phyloP scores from a whole-genome alignment of 345 rosid species.

The Populus nigra region DNA sequence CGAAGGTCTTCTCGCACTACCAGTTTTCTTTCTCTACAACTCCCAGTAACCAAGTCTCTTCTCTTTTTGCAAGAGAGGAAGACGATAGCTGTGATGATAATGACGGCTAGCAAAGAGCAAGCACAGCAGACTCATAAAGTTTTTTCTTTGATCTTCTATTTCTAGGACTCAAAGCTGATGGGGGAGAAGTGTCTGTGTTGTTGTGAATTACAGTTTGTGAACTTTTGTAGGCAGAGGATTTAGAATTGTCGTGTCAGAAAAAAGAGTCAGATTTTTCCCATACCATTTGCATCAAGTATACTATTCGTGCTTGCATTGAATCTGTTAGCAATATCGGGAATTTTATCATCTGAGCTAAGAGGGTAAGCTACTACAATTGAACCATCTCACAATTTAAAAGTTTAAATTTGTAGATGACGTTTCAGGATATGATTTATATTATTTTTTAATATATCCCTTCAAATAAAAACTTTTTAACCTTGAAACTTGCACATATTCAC shows the following conservation, averaged over 20 bases:
- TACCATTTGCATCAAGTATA: conserved; percentile 39
- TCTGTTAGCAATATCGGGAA: conserved; percentile 32
- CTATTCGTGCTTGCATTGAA: conserved; percentile 31
- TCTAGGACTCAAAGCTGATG: conserved; percentile 15
- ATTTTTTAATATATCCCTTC: too few relatives aligned
- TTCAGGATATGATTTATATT: too few relatives aligned
- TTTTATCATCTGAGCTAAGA: conserved; percentile 27
- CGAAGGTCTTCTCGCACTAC: conserved; percentile 28
- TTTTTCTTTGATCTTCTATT: conserved; percentile 21
- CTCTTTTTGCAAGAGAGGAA: conserved; percentile 22
- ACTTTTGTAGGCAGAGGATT: conserved; percentile 36
- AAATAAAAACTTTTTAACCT: too few relatives aligned
- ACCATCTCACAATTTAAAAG: too few relatives aligned
- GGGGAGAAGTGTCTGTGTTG: conserved; percentile 7
- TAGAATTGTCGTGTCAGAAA: conserved; percentile 48
- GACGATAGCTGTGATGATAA: conserved; percentile 14
- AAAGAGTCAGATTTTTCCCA: conserved; percentile 19
- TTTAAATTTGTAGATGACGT: too few relatives aligned
- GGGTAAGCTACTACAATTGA: conserved; percentile 12
- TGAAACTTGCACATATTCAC: too few relatives aligned
- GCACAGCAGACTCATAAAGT: conserved; percentile 21
- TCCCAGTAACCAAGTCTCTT: conserved; percentile 2
- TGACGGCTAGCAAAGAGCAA: conserved; percentile 31
- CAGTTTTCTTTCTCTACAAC: conserved; percentile 3
- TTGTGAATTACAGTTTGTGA: conserved; percentile 30